Base-by-base conservation (phyloP, 2,329 filamentous ascomycete species). In the Penicillium sumatraense region DNA sequence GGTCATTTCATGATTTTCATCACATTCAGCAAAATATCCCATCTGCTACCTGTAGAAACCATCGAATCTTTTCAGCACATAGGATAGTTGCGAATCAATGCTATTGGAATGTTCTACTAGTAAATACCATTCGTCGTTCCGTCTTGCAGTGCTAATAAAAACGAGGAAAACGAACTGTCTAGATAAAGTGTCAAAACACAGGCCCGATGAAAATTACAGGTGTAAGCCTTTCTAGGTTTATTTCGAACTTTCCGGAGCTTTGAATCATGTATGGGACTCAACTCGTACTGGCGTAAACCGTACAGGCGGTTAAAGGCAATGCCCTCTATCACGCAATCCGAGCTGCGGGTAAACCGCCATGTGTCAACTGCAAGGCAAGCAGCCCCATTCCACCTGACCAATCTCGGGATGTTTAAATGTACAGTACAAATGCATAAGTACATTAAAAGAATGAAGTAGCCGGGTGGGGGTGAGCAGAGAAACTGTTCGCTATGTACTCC, bases 301-400 rank as follows among this genome's bases (percentile, higher is more conserved):
- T 23, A 14, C 3, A 44, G 13, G 24, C 40, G 40, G 14, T 44
- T 26, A 27, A 44, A 20, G 20, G 16, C 18, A 23, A 4, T 23
- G 20, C 40, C 40, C 26, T 23, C 14, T 26, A 23, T 44, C 40
- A 44, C 40, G 40, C 40, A 44, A 44, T 44, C 11, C 23, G 18
- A 10, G 40, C 21, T 27, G 23, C 23, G 40, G 23, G 40, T 26
- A 26, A 44, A 44, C 14, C 14, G 23, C 40, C 40, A 44, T 44
- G 40, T 44, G 40, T 44, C 40, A 44, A 23, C 40, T 41, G 38
- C 21, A 27, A 44, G 40, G 40, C 40, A 44, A 44, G 23, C 40
- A 44, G 21, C 21, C 24, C n/a, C n/a, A n/a, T n/a, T n/a, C n/a
- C 40, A 27, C 24, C 23, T 27, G 40, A 27, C 8, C n/a, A 26